A percentile compares a stretch with the other conserved stretches of the same genome.
phyloP scores from a whole-genome alignment of 371 early-diverging fungal genomes.

The Syncephalis plumigaleata region DNA sequence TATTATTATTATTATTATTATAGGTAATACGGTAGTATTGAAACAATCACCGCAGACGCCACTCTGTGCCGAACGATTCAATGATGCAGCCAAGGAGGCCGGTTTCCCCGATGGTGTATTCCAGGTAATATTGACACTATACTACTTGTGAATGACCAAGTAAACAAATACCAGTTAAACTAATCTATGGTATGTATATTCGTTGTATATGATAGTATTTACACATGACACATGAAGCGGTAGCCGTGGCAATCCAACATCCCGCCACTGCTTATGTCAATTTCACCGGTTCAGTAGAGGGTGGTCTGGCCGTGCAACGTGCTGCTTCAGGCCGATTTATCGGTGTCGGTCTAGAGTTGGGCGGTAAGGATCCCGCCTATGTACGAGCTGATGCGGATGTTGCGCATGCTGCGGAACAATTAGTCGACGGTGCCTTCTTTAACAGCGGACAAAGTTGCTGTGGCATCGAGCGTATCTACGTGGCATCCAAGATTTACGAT shows the following conservation, averaged over 20 bases:
- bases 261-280: slow-evolving; percentile 46
- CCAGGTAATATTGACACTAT: slow-evolving; percentile 27
- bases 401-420: slow-evolving; percentile 45
- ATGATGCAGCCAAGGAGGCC: slow-evolving; percentile 37
- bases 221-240: slow-evolving; percentile 34
- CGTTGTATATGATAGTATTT: too few relatives aligned
- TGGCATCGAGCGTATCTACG: slow-evolving; percentile 67
- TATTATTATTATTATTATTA: slow-evolving; percentile 24
- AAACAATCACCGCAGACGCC: slow-evolving; percentile 77
- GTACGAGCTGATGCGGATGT: slow-evolving; percentile 60
- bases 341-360: slow-evolving; percentile 67
- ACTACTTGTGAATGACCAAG: too few relatives aligned
- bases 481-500: slow-evolving; percentile 58
- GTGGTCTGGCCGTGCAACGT: slow-evolving; percentile 46
- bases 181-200: too few relatives aligned
- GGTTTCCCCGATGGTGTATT: slow-evolving; percentile 54
- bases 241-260: slow-evolving; percentile 35
- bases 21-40: slow-evolving; percentile 60
- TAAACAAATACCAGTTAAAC: too few relatives aligned
- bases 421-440: slow-evolving; percentile 70
- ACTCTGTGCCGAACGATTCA: slow-evolving; percentile 53
- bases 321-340: slow-evolving; percentile 40
- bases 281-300: slow-evolving; percentile 69
- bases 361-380: slow-evolving; percentile 79
- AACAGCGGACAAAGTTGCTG: slow-evolving; percentile 80